A percentile compares a stretch with the other conserved stretches of the same genome.
Evolutionary conservation across 495 filamentous ascomycete genomes (phyloP).

Genomic region (Neurospora hispaniola): DNA sequence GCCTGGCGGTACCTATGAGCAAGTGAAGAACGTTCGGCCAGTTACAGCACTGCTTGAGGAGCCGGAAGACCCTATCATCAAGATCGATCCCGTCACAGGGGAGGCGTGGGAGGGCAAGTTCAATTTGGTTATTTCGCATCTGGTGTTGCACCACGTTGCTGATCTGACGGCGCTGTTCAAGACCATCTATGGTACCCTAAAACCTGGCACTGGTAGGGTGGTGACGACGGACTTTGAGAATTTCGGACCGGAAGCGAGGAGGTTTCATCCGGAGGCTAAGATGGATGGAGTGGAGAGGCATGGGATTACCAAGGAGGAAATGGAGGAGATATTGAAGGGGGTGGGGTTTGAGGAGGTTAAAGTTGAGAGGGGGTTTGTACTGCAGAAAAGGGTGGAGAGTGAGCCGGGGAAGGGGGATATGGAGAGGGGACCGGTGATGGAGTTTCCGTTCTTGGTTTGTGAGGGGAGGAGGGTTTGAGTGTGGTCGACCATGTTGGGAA

Average conservation of each 20-base stretch:
- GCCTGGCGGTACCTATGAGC: slow-evolving; percentile 9
- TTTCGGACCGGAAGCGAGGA: slow-evolving; percentile 39
- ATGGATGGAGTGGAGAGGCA: slow-evolving; percentile 45
- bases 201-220: slow-evolving; percentile 29
- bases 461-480: slow-evolving; percentile 20
- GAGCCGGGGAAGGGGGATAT: slow-evolving; percentile 18
- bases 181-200: slow-evolving; percentile 33
- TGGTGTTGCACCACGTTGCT: slow-evolving; percentile 46
- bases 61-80: slow-evolving; percentile 17
- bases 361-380: slow-evolving; percentile 32
- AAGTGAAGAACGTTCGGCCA: slow-evolving; percentile 8
- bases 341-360: slow-evolving; percentile 38
- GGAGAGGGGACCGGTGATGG: slow-evolving; percentile 18
- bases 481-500: too few species aligned
- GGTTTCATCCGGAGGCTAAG: slow-evolving; percentile 41
- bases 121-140: slow-evolving; percentile 39
- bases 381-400: slow-evolving; percentile 37
- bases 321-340: slow-evolving; percentile 29
- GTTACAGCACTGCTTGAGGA: slow-evolving; percentile 3
- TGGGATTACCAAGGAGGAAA: slow-evolving; percentile 32
- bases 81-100: slow-evolving; percentile 9
- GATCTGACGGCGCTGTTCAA: slow-evolving; percentile 28
- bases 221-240: slow-evolving; percentile 49
- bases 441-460: slow-evolving; percentile 45
- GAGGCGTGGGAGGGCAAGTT: slow-evolving; percentile 15